phyloP scores from a whole-genome alignment of 106 monocot genomes.

The Ottelia alismoides region DNA sequence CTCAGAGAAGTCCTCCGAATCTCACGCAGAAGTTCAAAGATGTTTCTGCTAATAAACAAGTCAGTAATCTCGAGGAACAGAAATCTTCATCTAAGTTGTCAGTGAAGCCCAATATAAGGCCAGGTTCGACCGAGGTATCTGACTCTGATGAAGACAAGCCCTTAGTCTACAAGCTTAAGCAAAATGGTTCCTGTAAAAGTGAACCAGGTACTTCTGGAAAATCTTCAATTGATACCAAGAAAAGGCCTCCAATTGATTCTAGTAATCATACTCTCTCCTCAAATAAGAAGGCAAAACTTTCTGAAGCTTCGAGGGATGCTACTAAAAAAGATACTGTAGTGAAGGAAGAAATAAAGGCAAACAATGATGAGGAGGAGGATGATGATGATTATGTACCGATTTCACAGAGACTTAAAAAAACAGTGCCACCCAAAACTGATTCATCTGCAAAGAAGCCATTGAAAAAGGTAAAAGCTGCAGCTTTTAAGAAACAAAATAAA shows the following conservation, averaged over 20 bases:
- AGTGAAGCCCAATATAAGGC: slow-evolving; percentile 12
- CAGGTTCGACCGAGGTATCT: slow-evolving; percentile 16
- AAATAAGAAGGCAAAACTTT: slow-evolving; percentile 56
- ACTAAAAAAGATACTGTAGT: slow-evolving; percentile 26
- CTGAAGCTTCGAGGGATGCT: slow-evolving; percentile 8
- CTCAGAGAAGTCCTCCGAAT: too few relatives aligned
- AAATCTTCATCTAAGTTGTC: too few relatives aligned
- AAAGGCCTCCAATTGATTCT: slow-evolving; percentile 5
- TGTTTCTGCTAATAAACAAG: too few relatives aligned
- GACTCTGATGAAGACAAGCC: slow-evolving; percentile 30
- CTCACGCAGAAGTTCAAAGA: too few relatives aligned
- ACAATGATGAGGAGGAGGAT: slow-evolving; percentile 22
- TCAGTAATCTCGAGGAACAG: too few relatives aligned
- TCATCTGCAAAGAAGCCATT: too few relatives aligned
- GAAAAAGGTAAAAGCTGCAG: too few relatives aligned
- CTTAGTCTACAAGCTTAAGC: slow-evolving; percentile 15
- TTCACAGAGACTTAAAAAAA: slow-evolving; percentile 34
- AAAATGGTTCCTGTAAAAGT: slow-evolving; percentile 31
- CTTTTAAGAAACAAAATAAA: too few relatives aligned
- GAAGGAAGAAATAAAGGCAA: slow-evolving; percentile 24
- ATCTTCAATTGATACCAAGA: slow-evolving; percentile 22
- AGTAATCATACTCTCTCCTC: slow-evolving; percentile 8
- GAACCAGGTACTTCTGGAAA: slow-evolving; percentile 1
- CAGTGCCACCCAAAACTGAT: slow-evolving; percentile 22
- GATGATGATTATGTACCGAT: slow-evolving; percentile 31